Evolutionary conservation across 352 stramenopile genomes (phyloP).

Genomic region (Blastocystis sp.): DNA sequence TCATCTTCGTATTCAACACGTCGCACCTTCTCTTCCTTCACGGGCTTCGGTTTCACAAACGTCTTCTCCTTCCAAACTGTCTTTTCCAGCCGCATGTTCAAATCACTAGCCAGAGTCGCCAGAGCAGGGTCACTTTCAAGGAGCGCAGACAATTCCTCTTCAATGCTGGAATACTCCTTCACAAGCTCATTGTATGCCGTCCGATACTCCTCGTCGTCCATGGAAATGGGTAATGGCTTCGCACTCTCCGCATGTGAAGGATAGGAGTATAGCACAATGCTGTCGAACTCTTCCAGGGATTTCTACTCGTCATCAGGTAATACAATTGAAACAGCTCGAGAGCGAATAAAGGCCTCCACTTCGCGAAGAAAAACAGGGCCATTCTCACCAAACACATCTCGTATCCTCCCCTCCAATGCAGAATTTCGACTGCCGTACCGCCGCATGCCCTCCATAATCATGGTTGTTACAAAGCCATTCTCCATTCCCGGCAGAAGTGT

Average conservation of each 20-base stretch:
- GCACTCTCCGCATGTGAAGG: conserved; percentile 27
- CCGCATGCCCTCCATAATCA: not conserved
- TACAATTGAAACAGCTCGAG: conserved; percentile 5
- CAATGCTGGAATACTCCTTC: not conserved
- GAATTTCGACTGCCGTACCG: conserved; percentile 23
- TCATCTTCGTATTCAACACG: not conserved
- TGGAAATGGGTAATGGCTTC: not conserved
- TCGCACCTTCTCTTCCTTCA: not conserved
- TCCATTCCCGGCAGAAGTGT: conserved; percentile 51
- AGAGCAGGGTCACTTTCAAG: not conserved
- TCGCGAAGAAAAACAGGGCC: conserved; percentile 28
- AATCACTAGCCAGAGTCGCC: not conserved
- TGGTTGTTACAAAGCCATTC: conserved; percentile 4
- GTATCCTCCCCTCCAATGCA: not conserved
- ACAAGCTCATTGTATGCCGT: not conserved
- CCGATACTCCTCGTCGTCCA: not conserved
- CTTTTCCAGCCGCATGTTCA: not conserved
- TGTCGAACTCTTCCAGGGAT: conserved; percentile 44
- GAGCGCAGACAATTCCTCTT: not conserved
- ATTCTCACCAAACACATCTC: conserved; percentile 16
- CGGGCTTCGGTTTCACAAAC: not conserved
- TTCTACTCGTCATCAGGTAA: not conserved
- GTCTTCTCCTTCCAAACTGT: not conserved
- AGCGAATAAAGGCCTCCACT: conserved; percentile 13
- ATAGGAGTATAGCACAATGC: conserved; percentile 9